These are phyloP conservation scores for Pisolithus orientalis DNA, from an alignment of 768 basidiomycete genomes.

Conservation along the genomic window DNA sequence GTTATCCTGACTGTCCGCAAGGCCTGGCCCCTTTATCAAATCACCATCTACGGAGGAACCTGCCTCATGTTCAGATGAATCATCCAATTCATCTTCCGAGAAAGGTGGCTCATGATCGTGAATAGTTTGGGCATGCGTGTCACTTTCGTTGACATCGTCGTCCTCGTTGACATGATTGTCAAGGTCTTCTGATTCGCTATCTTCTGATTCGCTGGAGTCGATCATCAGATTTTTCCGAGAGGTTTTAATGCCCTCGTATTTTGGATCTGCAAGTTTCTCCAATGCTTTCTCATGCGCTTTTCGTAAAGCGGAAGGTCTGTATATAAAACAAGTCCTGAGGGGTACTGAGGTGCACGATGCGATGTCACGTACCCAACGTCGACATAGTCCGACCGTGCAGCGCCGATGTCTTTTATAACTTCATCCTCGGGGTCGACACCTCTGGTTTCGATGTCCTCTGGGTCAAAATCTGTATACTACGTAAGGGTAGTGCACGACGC, in stretches of 20 bases:
- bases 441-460: constrained; percentile 53
- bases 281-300: constrained; percentile 56
- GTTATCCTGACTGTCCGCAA: constrained; percentile 14
- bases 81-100: constrained; percentile 11
- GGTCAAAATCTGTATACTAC: constrained; percentile 56
- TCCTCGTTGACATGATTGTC: constrained; percentile 20
- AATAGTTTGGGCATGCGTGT: constrained; percentile 11
- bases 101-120: constrained; percentile 2
- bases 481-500: constrained; percentile 2
- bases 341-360: not conserved
- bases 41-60: constrained; percentile 9
- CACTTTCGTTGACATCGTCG: constrained; percentile 1
- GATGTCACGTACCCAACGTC: constrained; percentile 64
- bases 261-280: constrained; percentile 64
- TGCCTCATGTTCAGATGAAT: constrained; percentile 7
- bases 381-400: constrained; percentile 70
- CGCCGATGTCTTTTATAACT: constrained; percentile 25
- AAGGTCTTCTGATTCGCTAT: constrained; percentile 5
- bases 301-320: constrained; percentile 65
- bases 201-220: constrained; percentile 18
- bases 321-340: constrained; percentile 3
- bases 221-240: constrained; percentile 52
- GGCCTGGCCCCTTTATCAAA: constrained; percentile 5
- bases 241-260: constrained; percentile 68
- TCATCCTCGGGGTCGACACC: constrained; percentile 39